Evolutionary conservation across 495 filamentous ascomycete genomes (phyloP).

Genomic region (Haplographium delicatum): DNA sequence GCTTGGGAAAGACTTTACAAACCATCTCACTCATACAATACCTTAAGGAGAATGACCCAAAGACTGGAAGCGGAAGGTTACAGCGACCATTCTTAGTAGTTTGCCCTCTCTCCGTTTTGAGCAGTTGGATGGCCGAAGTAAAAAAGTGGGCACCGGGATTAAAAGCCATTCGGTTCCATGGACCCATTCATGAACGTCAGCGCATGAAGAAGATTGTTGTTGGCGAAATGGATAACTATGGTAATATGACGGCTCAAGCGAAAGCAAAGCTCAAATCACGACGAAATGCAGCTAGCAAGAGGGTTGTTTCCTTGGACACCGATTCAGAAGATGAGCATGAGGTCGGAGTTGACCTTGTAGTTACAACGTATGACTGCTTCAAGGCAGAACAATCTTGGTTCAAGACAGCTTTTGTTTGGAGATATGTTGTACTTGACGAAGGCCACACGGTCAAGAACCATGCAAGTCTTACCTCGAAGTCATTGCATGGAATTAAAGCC

Average conservation of each 20-base stretch:
- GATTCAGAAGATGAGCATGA: constrained; percentile 31
- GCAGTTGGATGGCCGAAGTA: constrained; percentile 71
- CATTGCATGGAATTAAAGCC: constrained; percentile 45
- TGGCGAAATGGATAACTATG: constrained; percentile 35
- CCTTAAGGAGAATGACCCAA: constrained; percentile 50
- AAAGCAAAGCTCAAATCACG: constrained; percentile 23
- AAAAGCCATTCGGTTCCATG: constrained; percentile 53
- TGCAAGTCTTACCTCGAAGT: constrained; percentile 41
- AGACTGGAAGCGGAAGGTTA: constrained; percentile 42
- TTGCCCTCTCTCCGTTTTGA: constrained; percentile 82
- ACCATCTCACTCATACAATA: constrained; percentile 73
- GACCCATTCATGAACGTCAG: constrained; percentile 41
- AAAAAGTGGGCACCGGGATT: constrained; percentile 54
- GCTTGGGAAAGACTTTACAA: constrained; percentile 87
- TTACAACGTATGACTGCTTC: constrained; percentile 61
- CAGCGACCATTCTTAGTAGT: constrained; percentile 55
- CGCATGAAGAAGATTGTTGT: constrained; percentile 44
- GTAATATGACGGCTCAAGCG: constrained; percentile 31
- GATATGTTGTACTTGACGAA: constrained; percentile 85
- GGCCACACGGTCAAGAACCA: constrained; percentile 63
- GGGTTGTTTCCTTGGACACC: constrained; percentile 30
- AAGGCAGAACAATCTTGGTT: constrained; percentile 54
- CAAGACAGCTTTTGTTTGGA: constrained; percentile 61
- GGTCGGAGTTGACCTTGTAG: constrained; percentile 41
- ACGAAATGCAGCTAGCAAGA: constrained; percentile 29